phyloP scores from a whole-genome alignment of 2,329 filamentous ascomycete species.

The Pleomassaria siparia region DNA sequence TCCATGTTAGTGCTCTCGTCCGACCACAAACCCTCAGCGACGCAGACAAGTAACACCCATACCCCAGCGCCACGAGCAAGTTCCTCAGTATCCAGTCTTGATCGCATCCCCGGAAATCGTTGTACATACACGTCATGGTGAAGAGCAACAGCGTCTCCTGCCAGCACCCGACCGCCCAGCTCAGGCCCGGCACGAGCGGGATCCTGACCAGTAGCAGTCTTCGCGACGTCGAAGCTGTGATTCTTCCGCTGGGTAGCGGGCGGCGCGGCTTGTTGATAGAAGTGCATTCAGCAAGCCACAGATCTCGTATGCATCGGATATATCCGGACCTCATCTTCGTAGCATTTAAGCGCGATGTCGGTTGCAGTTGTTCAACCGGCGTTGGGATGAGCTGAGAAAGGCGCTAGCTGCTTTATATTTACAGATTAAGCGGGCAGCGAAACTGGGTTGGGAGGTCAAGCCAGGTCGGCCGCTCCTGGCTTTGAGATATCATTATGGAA shows the following conservation, averaged over 20 bases:
- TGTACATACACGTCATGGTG: conserved; percentile 45
- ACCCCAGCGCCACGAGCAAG: conserved; percentile 18
- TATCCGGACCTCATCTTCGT: background rate
- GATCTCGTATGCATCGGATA: background rate
- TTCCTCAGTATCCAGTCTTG: conserved; percentile 21
- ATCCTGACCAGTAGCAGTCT: conserved; percentile 5
- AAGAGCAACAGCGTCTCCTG: conserved; percentile 34
- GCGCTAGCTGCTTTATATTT: too few species aligned
- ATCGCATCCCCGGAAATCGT: conserved; percentile 36
- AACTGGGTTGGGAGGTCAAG: background rate
- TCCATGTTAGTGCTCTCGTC: conserved; percentile 1
- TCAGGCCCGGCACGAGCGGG: conserved; percentile 13
- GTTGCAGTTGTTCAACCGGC: too few species aligned
- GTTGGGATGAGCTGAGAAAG: too few species aligned
- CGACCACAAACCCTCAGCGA: conserved; percentile 10
- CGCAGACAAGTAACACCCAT: conserved; percentile 12
- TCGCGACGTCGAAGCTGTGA: conserved; percentile 14
- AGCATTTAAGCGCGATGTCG: too few species aligned
- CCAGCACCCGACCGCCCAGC: conserved; percentile 20
- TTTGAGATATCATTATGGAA: background rate
- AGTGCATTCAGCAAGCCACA: background rate
- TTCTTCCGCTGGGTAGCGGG: conserved; percentile 28
- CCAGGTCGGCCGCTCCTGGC: background rate
- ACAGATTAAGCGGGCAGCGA: too few species aligned
- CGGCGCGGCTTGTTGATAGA: conserved; percentile 45